Percentiles rank a stretch among this genome's conserved stretches.
phyloP scores from a whole-genome alignment of 164 flowering plant species.

The Hamamelis virginiana region DNA sequence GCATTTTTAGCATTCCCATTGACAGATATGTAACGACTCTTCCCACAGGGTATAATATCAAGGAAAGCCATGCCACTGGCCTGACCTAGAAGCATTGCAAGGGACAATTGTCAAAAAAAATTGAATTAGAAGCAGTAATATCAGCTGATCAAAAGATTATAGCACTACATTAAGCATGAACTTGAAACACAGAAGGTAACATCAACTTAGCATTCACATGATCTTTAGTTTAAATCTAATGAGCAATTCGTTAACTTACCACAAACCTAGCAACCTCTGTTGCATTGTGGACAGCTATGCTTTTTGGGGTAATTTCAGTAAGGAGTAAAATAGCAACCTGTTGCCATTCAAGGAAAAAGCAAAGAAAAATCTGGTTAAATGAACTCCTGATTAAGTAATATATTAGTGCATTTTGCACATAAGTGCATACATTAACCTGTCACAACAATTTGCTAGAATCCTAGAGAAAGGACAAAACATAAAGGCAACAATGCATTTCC shows the following conservation, averaged over 20 bases:
- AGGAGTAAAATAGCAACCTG: constrained; percentile 95
- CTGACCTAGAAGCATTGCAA: constrained; percentile 69
- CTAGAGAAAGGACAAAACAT: too few species aligned
- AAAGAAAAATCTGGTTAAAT: background rate
- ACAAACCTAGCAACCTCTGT: constrained; percentile 95
- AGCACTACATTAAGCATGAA: background rate
- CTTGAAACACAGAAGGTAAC: background rate
- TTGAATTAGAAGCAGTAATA: background rate
- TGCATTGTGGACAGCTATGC: constrained; percentile 96
- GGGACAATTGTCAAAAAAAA: constrained; percentile 19
- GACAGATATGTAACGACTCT: constrained; percentile 89
- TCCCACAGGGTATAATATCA: constrained; percentile 93
- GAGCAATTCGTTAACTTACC: constrained; percentile 50
- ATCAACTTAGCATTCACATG: constrained; percentile 1
- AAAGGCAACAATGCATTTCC: too few species aligned
- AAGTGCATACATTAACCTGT: too few species aligned
- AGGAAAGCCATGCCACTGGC: constrained; percentile 99
- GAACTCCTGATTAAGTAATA: background rate
- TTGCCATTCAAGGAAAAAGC: constrained; percentile 9
- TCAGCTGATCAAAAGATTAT: background rate
- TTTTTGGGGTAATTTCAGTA: constrained; percentile 97
- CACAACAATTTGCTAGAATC: too few species aligned
- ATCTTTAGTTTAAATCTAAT: constrained; percentile 2
- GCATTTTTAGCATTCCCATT: constrained; percentile 90
- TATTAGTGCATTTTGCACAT: too few species aligned